Percentiles rank a stretch among this genome's conserved stretches.
Evolutionary conservation across 352 stramenopile genomes (phyloP).

Genomic region (Phytophthora capsici): DNA sequence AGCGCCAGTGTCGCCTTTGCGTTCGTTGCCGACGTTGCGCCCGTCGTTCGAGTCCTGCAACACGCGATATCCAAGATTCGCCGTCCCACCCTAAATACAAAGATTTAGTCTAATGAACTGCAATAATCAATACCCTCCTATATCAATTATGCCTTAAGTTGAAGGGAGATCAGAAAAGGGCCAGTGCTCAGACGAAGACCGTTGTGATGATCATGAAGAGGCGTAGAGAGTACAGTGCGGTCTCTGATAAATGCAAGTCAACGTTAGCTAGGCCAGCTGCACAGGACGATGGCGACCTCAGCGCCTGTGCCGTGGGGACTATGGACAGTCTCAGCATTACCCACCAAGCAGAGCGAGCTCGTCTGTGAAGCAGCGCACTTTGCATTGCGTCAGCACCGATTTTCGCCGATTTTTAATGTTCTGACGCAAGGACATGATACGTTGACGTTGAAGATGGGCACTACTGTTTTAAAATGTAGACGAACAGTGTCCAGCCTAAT

Average conservation of each 20-base stretch:
- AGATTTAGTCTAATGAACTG: neutral
- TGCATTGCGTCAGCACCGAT: constrained; percentile 9
- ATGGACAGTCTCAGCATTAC: neutral
- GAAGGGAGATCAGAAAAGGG: constrained; percentile 12
- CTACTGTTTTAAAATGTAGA: no score
- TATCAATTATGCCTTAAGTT: constrained; percentile 6
- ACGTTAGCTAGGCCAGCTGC: neutral
- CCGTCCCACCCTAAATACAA: neutral
- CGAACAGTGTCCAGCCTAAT: no score
- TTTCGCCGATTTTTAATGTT: constrained; percentile 1
- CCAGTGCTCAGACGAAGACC: neutral
- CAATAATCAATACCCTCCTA: constrained; percentile 5
- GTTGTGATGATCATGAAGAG: constrained; percentile 24
- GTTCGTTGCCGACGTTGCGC: constrained; percentile 2
- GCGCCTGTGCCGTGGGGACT: neutral
- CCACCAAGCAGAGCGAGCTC: neutral
- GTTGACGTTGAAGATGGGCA: neutral
- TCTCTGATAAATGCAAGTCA: neutral
- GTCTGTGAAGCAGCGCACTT: constrained; percentile 15
- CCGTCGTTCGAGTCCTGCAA: neutral
- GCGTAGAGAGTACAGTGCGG: neutral
- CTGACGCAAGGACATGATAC: constrained; percentile 9
- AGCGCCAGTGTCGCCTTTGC: neutral
- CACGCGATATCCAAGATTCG: neutral
- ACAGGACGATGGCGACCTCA: neutral